A percentile compares a stretch with the other conserved stretches of the same genome.
phyloP scores from a whole-genome alignment of 2,329 filamentous ascomycete genomes.

The Colletotrichum sp. region DNA sequence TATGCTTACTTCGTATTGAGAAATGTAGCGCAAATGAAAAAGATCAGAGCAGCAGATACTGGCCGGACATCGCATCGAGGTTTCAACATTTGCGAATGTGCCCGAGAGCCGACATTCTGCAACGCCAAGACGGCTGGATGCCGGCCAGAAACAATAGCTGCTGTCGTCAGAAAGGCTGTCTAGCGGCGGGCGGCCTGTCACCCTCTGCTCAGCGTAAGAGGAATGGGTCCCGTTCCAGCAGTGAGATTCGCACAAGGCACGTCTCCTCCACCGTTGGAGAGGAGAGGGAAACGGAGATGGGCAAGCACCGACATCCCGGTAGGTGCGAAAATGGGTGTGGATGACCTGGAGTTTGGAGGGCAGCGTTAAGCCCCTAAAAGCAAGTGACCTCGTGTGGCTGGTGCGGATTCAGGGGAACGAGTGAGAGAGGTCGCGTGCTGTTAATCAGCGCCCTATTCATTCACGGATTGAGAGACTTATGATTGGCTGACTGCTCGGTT shows the following conservation, averaged over 20 bases:
- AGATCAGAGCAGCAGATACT: not conserved
- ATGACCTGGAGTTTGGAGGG: not conserved
- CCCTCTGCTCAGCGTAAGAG: not conserved
- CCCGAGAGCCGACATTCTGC: not conserved
- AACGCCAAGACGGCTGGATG: slow-evolving; percentile 9
- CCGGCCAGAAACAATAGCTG: not conserved
- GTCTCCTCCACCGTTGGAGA: not conserved
- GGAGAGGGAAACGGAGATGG: not conserved
- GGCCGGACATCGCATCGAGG: not conserved
- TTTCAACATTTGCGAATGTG: not conserved
- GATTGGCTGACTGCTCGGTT: not conserved
- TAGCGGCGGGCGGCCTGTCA: not conserved
- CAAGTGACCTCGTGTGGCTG: not conserved
- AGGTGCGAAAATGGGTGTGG: not conserved
- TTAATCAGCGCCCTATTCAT: not conserved
- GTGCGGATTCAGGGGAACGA: not conserved
- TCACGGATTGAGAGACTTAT: not conserved
- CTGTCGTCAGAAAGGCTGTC: not conserved
- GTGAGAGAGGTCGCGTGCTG: not conserved
- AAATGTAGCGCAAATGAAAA: not conserved
- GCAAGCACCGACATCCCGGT: not conserved
- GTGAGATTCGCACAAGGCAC: not conserved
- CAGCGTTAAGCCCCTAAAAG: not conserved
- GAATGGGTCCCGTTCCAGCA: not conserved
- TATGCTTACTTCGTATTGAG: not conserved